Conservation (phyloP, 129 eudicot species). For the Flaveria linearis region DNA sequence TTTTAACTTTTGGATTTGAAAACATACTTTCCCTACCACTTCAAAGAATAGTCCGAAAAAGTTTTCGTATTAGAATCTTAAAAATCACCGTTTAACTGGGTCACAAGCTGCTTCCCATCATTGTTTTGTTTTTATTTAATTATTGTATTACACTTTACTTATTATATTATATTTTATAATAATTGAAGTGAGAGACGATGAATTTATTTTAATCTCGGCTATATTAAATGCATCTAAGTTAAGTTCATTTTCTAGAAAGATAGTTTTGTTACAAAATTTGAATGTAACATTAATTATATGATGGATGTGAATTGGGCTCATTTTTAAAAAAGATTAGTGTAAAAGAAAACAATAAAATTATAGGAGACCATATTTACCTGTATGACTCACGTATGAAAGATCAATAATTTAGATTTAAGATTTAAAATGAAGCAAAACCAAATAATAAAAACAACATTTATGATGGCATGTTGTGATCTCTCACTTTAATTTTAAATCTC, state of each 20-base stretch:
- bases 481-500: conserved; percentile 3
- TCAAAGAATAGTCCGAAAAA: conserved; percentile 22
- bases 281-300: neutral
- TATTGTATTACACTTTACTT: neutral
- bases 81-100: conserved; percentile 30
- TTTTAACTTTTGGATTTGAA: neutral
- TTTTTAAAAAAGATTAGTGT: neutral
- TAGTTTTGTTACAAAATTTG: neutral
- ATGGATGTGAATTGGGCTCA: too few species aligned
- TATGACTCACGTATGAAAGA: neutral
- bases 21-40: conserved; percentile 33
- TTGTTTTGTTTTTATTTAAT: conserved; percentile 24
- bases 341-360: neutral
- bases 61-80: conserved; percentile 30
- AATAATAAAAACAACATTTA: conserved; percentile 3
- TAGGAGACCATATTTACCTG: neutral
- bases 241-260: neutral
- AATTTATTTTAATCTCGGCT: neutral
- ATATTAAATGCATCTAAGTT: neutral
- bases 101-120: conserved; percentile 37
- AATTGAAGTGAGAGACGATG: neutral
- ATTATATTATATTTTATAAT: neutral
- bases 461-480: conserved; percentile 16
- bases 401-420: neutral
- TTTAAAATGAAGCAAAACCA: conserved; percentile 12